Base-by-base conservation (phyloP, 495 filamentous ascomycete species). In the Aspergillus egyptiacus region DNA sequence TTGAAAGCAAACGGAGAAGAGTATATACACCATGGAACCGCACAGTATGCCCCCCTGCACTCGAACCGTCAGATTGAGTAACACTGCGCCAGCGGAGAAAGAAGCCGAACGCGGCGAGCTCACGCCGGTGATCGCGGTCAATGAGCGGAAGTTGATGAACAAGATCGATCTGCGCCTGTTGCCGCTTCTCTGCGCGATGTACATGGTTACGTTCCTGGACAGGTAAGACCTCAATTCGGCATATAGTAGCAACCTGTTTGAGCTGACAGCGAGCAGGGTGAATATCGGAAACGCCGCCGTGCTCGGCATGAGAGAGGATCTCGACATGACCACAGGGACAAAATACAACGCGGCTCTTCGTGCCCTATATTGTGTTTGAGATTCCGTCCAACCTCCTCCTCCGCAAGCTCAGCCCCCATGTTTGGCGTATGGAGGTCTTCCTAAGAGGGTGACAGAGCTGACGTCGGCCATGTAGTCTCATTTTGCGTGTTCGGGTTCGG, bases 401-500 rank as follows among this genome's bases (percentile, higher is more conserved):
- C 55, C 81, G 80, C 63, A 77, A 75, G 39, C 59, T 86, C 5
- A 75, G 75, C 1, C 86, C 86, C n/a, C 78, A 55, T 25, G 36
- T 72, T 1, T 70, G 69, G 30, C 80, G 75, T 67, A 60, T 79
- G 39, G 68, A 2, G 22, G 9, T 24, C 13, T 20, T 13, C 10
- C 14, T 5, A 15, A 8, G 3, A 34, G 4, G 14, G 32, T 34
- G 2, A 34, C 8, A 31, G 28, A 34, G 3, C 32, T 34, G 3
- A 34, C 32, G 18, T 3, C 3, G 11, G 5, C 2, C 10, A 17
- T n/a, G n/a, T 27, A 60, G 66, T 91, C 18, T 79, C 83, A 2
- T 53, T 70, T 25, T 91, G 86, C 62, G 89, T 90, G 77, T 75
- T 89, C 49, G 62, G 77, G n/a, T 94, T 93, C 53, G 89, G 88